A percentile compares a stretch with the other conserved stretches of the same genome.
Conservation (phyloP, 1,139 yeast species). For the Hyphopichia buzzinii region DNA sequence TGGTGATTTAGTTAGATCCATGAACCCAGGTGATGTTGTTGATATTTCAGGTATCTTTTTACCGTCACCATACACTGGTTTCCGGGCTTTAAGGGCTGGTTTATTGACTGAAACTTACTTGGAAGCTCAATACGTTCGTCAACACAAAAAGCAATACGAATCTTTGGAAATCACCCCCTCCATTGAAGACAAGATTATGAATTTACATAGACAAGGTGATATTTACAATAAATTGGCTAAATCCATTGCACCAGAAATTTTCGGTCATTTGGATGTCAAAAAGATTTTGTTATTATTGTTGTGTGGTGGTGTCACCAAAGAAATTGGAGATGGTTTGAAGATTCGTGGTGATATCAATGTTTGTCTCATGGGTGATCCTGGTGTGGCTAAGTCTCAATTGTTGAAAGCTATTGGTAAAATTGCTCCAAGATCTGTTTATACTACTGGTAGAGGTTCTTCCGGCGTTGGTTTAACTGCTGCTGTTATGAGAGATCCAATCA, state of each 20-base stretch:
- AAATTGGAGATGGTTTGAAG: slow-evolving; percentile 92
- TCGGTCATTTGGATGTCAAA: slow-evolving; percentile 90
- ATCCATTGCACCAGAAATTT: slow-evolving; percentile 97
- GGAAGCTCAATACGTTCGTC: slow-evolving; percentile 81
- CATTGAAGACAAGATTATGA: slow-evolving; percentile 53
- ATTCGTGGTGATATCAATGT: slow-evolving; percentile 97
- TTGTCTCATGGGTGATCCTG: slow-evolving; percentile 99
- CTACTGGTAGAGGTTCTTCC: slow-evolving; percentile 98
- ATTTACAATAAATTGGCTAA: slow-evolving; percentile 77
- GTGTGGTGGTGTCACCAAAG: slow-evolving; percentile 95
- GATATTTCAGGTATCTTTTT: slow-evolving; percentile 89
- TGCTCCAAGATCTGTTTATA: slow-evolving; percentile 96
- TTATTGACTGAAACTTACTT: slow-evolving; percentile 89
- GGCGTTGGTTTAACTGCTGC: slow-evolving; percentile 99
- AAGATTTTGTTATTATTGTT: slow-evolving; percentile 80
- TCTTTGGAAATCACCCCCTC: slow-evolving; percentile 57
- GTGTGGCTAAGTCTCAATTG: slow-evolving; percentile 98
- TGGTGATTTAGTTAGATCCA: slow-evolving; percentile 83
- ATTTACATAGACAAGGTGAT: slow-evolving; percentile 55
- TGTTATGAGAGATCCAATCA: slow-evolving; percentile 97
- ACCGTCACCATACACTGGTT: slow-evolving; percentile 96
- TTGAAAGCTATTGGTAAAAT: slow-evolving; percentile 87
- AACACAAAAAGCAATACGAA: slow-evolving; percentile 88
- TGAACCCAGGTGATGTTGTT: slow-evolving; percentile 93
- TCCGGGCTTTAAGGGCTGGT: slow-evolving; percentile 88